Percentiles rank a stretch among this genome's conserved stretches.
Conservation (phyloP, 495 filamentous ascomycete species). For the Penicillium crystallinum region DNA sequence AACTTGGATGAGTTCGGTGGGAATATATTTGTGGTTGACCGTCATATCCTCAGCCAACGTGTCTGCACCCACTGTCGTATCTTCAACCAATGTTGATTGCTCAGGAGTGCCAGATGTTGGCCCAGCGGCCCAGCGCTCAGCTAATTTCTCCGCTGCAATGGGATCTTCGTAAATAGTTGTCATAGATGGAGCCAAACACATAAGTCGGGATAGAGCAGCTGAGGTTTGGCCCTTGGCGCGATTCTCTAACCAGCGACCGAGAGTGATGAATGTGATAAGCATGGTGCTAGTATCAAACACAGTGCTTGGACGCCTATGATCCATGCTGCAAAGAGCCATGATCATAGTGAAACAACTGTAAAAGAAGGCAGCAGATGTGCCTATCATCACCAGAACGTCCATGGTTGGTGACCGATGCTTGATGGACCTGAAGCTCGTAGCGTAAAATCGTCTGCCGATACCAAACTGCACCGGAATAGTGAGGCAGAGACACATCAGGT, state of each 20-base stretch:
- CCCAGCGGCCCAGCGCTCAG: conserved; percentile 62
- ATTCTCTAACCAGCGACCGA: conserved; percentile 92
- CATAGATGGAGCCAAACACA: conserved; percentile 95
- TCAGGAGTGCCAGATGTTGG: conserved; percentile 34
- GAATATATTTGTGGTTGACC: conserved; percentile 71
- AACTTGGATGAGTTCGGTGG: conserved; percentile 91
- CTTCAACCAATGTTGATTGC: conserved; percentile 35
- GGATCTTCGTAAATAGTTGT: conserved; percentile 97
- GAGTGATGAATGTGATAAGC: conserved; percentile 93
- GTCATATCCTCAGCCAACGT: conserved; percentile 48
- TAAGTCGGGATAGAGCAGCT: conserved; percentile 86
- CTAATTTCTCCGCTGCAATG: conserved; percentile 85
- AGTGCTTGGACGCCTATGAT: conserved; percentile 73
- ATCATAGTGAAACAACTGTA: conserved; percentile 89
- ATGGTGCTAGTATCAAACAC: conserved; percentile 98
- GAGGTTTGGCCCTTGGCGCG: conserved; percentile 95
- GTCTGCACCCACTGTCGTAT: conserved; percentile 51
- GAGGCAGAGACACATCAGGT: conserved; percentile 72
- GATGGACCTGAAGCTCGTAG: conserved; percentile 83
- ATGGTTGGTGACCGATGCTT: conserved; percentile 90
- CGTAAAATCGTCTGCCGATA: conserved; percentile 88
- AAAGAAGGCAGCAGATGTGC: conserved; percentile 96
- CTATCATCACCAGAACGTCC: conserved; percentile 93
- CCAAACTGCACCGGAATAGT: conserved; percentile 96
- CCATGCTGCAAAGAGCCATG: conserved; percentile 62